Evolutionary conservation across 495 filamentous ascomycete species (phyloP).

Genomic region (Lineolata rhizophorae): DNA sequence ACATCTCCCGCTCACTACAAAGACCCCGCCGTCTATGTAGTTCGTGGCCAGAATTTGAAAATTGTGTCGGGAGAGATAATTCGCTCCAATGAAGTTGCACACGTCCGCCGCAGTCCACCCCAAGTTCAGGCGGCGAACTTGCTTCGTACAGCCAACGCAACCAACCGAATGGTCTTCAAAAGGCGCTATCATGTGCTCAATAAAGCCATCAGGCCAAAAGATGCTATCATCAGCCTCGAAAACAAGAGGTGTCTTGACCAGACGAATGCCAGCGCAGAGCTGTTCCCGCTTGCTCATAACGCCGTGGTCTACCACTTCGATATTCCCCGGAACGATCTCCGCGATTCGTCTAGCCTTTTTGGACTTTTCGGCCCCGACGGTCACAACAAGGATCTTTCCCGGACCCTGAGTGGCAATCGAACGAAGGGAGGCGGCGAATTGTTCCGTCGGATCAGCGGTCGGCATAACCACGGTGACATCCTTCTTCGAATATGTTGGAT

Average conservation of each 20-base stretch:
- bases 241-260: not conserved
- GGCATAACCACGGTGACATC: conserved; percentile 1
- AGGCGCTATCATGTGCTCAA: conserved; percentile 8
- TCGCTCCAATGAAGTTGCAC: conserved; percentile 11
- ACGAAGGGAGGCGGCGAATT: not conserved
- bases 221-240: conserved; percentile 12
- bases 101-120: conserved; percentile 1
- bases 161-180: conserved; percentile 10
- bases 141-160: conserved; percentile 8
- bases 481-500: not conserved
- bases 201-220: conserved; percentile 8
- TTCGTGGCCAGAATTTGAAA: conserved; percentile 8
- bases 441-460: not conserved
- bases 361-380: no score
- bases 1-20: conserved; percentile 7
- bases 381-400: not conserved
- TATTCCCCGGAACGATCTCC: not conserved
- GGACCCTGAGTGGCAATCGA: not conserved
- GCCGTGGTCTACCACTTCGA: not conserved
- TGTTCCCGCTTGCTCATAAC: not conserved
- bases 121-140: conserved; percentile 1
- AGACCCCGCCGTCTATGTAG: conserved; percentile 10
- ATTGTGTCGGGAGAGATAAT: conserved; percentile 9
- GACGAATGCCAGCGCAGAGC: not conserved
- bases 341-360: not conserved